Evolutionary conservation across 2,329 filamentous ascomycete genomes (phyloP).

Genomic region (Tolypocladium ovalisporum): DNA sequence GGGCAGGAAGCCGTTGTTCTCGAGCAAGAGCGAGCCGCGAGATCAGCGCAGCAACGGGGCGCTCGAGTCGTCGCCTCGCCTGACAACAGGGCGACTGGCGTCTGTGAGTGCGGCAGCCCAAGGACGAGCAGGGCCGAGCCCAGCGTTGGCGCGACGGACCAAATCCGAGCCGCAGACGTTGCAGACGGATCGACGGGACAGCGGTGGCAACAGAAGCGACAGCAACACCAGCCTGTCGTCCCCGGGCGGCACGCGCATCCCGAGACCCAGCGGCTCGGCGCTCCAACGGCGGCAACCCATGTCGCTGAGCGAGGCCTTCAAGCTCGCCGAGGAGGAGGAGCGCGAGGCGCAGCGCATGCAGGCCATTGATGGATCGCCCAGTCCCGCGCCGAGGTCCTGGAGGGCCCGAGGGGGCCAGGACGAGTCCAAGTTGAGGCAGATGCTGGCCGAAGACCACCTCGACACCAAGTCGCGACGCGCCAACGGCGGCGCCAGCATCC

Average conservation of each 20-base stretch:
- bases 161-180: slow-evolving; percentile 13
- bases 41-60: slow-evolving; percentile 7
- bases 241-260: slow-evolving; percentile 22
- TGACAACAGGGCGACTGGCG: neutral
- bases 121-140: neutral
- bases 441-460: slow-evolving; percentile 17
- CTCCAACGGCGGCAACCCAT: slow-evolving; percentile 22
- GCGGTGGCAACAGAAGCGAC: neutral
- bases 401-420: slow-evolving; percentile 21
- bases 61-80: slow-evolving; percentile 9
- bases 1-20: slow-evolving; percentile 30
- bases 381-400: slow-evolving; percentile 37
- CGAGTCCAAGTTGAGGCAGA: slow-evolving; percentile 17
- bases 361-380: slow-evolving; percentile 34
- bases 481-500: slow-evolving; percentile 18
- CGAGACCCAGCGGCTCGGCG: slow-evolving; percentile 15
- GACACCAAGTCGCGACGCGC: slow-evolving; percentile 16
- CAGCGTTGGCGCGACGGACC: slow-evolving; percentile 8
- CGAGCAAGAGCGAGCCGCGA: slow-evolving; percentile 11
- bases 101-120: neutral
- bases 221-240: slow-evolving; percentile 13
- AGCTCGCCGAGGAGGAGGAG: slow-evolving; percentile 18
- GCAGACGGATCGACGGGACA: slow-evolving; percentile 5
- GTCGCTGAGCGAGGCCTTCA: slow-evolving; percentile 31
- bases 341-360: slow-evolving; percentile 13